Conservation (phyloP, 2,329 filamentous ascomycete genomes). For the Aureobasidium sp. region DNA sequence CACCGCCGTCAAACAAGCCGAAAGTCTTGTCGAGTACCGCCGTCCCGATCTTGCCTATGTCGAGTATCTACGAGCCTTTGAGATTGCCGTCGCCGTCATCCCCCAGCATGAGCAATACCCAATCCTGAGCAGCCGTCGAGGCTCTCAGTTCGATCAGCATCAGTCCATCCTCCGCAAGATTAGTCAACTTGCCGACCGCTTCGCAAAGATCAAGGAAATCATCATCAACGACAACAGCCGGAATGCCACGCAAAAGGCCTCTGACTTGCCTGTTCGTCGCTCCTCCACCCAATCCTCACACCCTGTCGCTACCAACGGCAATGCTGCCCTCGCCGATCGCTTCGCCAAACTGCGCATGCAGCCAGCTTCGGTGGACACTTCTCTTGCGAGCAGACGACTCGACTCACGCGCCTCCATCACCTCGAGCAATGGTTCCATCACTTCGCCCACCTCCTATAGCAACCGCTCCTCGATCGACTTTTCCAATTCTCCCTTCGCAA, state of each 20-base stretch:
- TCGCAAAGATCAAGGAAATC: slow-evolving; percentile 42
- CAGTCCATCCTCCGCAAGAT: slow-evolving; percentile 27
- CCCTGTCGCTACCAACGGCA: slow-evolving; percentile 25
- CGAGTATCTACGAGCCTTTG: slow-evolving; percentile 75
- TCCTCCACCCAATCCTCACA: slow-evolving; percentile 9
- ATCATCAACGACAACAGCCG: slow-evolving; percentile 47
- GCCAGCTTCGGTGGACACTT: slow-evolving; percentile 17
- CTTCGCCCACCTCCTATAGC: slow-evolving; percentile 22
- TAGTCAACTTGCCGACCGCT: slow-evolving; percentile 34
- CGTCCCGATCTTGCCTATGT: slow-evolving; percentile 69
- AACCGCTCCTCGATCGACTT: slow-evolving; percentile 22
- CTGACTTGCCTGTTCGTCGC: slow-evolving; percentile 18
- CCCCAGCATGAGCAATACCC: slow-evolving; percentile 68
- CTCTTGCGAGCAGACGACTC: slow-evolving; percentile 17
- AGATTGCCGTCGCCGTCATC: slow-evolving; percentile 70
- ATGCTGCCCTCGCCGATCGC: slow-evolving; percentile 38
- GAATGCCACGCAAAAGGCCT: slow-evolving; percentile 48
- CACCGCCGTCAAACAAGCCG: slow-evolving; percentile 43
- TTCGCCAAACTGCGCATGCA: slow-evolving; percentile 26
- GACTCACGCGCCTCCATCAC: slow-evolving; percentile 25
- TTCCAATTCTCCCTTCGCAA: slow-evolving; percentile 10
- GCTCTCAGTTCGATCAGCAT: not conserved
- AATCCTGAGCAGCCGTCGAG: not conserved
- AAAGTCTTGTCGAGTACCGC: slow-evolving; percentile 54
- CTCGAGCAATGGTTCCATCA: slow-evolving; percentile 30